Percentiles rank a stretch among this genome's conserved stretches.
These are phyloP conservation scores for Sapria himalayana DNA, from an alignment of 345 rosid genomes.

Conservation along the genomic window DNA sequence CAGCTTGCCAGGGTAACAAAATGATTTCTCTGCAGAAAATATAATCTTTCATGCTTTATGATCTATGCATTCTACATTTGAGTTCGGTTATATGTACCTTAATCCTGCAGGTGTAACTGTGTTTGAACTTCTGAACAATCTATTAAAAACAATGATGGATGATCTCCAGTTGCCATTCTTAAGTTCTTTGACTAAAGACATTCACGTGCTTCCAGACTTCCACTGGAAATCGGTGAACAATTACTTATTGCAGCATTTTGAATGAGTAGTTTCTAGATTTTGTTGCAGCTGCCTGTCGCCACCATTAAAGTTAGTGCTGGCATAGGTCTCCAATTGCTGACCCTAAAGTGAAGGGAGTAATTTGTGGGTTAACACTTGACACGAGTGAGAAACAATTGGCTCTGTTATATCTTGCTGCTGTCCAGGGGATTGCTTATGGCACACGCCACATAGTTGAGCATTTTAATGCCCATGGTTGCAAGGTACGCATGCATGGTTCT, in stretches of 20 bases:
- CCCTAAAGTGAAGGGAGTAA: slow-evolving; percentile 65
- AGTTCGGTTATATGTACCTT: slow-evolving; percentile 1
- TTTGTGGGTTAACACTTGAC: slow-evolving; percentile 71
- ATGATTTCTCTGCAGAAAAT: slow-evolving; percentile 1
- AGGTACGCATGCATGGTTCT: slow-evolving; percentile 20
- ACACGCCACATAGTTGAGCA: slow-evolving; percentile 88
- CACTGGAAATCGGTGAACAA: slow-evolving; percentile 74
- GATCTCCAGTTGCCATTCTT: slow-evolving; percentile 49
- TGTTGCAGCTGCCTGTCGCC: no score
- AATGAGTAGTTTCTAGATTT: no score
- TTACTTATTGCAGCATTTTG: no score
- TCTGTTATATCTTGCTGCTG: slow-evolving; percentile 57
- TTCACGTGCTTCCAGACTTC: slow-evolving; percentile 72
- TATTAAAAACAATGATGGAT: slow-evolving; percentile 29
- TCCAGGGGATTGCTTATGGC: slow-evolving; percentile 81
- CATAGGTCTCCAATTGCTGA: slow-evolving; percentile 85
- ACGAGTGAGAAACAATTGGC: slow-evolving; percentile 73
- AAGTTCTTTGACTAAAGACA: slow-evolving; percentile 58
- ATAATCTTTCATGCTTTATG: background rate
- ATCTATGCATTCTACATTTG: background rate
- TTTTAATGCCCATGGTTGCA: slow-evolving; percentile 78
- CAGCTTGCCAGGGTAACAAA: slow-evolving; percentile 62
- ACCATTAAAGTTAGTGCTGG: slow-evolving; percentile 9
- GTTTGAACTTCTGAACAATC: slow-evolving; percentile 51
- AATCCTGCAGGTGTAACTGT: slow-evolving; percentile 42